Evolutionary conservation across 2,329 filamentous ascomycete species (phyloP).

Genomic region (Aschersonia sp.): DNA sequence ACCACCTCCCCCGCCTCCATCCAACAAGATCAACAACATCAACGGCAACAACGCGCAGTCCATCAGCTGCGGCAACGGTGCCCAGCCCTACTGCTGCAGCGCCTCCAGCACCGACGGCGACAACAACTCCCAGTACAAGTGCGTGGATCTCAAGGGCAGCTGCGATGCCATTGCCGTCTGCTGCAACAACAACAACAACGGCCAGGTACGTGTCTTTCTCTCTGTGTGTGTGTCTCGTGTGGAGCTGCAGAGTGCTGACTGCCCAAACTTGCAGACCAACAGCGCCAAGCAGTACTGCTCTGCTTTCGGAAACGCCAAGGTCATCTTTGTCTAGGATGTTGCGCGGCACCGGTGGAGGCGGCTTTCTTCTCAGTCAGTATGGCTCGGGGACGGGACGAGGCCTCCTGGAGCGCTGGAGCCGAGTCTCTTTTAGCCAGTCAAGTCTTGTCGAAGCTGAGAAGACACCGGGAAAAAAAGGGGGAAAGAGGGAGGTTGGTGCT

Average conservation of each 20-base stretch:
- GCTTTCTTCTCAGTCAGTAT: background rate
- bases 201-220: background rate
- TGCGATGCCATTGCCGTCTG: background rate
- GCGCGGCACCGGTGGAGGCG: background rate
- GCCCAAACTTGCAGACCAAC: background rate
- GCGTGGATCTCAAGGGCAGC: background rate
- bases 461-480: background rate
- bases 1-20: background rate
- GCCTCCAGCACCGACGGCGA: background rate
- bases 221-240: background rate
- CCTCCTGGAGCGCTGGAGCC: too few species aligned
- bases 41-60: background rate
- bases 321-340: background rate
- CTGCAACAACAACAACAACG: constrained; percentile 1
- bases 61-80: background rate
- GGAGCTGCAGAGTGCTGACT: background rate
- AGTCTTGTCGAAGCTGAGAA: too few species aligned
- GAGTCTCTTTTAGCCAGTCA: too few species aligned
- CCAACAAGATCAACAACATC: background rate
- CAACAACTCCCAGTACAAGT: background rate
- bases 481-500: background rate
- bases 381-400: too few species aligned
- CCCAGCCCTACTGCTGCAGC: background rate
- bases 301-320: background rate
- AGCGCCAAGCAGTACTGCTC: background rate